Evolutionary conservation across 2,329 filamentous ascomycete genomes (phyloP), one percentile per base, ranked within the genome.

Genomic region (Chaetomium sp.): DNA sequence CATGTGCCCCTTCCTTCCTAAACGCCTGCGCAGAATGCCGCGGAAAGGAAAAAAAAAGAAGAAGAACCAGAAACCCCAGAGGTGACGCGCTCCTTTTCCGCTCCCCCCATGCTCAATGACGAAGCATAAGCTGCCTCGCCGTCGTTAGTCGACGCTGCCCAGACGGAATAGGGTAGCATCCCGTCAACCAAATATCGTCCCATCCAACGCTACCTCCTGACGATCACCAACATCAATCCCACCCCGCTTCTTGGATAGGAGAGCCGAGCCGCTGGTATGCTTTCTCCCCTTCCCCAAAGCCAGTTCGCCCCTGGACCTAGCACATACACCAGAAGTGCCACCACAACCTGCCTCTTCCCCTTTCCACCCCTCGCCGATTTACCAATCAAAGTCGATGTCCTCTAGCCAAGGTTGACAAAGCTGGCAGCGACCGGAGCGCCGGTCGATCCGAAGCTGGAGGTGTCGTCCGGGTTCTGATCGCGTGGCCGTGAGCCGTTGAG

Each of bases 401-500:
- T 45, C 59, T 63, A 70, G 38, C 64, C 65, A 42, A 65, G 66
- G 62, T 68, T 68, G 51, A 69, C 55, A 54, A 73, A 73, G 57
- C 71, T 70, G 12, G 72, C 72, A n/a, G 72, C 72, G 25, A 73
- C 68, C 35, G 72, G 72, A 12, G 71, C 71, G 42, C 71, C 71
- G 57, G 60, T 69, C 31, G 65, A 68, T 10, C 69, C 72, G 10
- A 72, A 62, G 35, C 69, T 64, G 12, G 69, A 83, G 62, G 84
- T 82, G 66, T 86, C 81, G 67, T 87, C 85, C n/a, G 79, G 78
- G 64, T 80, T 79, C 67, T 83, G 83, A 70, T 85, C 83, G 47
- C 80, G 78, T 69, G 90, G 89, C 81, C 90, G 90, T 35, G 90
- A 91, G 60, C 92, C 92, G 75, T 96, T 96, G 67, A 96, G 88